Evolutionary conservation across 2,329 filamentous ascomycete genomes (phyloP), one percentile per base, ranked within the genome.

Genomic region (Cercospora sp.): DNA sequence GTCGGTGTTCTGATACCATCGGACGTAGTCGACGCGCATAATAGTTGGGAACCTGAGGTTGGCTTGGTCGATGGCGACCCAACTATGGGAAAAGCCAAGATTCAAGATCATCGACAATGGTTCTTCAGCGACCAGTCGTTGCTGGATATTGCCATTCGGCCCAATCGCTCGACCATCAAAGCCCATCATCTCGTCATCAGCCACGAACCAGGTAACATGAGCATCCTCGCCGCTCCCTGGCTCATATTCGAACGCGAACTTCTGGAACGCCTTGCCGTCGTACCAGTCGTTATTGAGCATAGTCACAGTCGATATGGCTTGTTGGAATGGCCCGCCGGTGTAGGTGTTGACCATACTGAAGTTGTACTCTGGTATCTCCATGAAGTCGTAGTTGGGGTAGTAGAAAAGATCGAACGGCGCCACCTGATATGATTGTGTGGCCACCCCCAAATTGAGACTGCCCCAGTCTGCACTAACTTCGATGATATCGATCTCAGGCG

Each of bases 271-370:
- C 13, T 81, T 79, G 4, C 83, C 83, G 66, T 87, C 84, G 65
- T 84, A 87, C 86, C 85, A 87, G 9, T 81, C 72, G 67, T 83
- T 84, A 74, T 87, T 87, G 10, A 87, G 77, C 60, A 83, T 81
- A 0, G 84, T 85, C 10, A 84, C 84, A 5, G 81, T 84, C n/a
- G 83, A 85, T 12, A 87, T 80, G 33, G 85, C 85, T 75, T 87
- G 84, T 72, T 87, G 85, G 69, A 79, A 87, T 2, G 84, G 83
- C 1, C 85, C 85, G 18, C 86, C 85, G 30, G 81, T 82, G 70
- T 86, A 87, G 1, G 78, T 77, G 68, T 87, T 87, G 66, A 85
- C 80, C 39, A 72, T 71, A 16, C 83, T 84, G 36, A 83, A 77
- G 5, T 80, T 77, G 68, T 83, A 81, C 70, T 86, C 80, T 1